Conservation (phyloP, 2,329 filamentous ascomycete species). For the Colletotrichum horii region DNA sequence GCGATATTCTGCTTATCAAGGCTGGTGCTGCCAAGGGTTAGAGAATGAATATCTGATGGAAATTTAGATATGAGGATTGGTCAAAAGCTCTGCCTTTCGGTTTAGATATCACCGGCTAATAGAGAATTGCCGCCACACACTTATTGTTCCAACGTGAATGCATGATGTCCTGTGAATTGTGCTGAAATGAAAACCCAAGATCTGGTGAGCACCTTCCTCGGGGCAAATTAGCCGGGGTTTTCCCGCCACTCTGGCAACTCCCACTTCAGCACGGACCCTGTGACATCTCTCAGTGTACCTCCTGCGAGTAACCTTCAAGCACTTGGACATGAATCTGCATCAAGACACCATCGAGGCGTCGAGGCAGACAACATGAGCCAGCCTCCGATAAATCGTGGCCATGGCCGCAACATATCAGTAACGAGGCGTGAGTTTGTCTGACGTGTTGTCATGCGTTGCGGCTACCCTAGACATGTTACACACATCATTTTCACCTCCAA, state of each 20-base stretch:
- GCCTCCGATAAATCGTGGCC: conserved; percentile 7
- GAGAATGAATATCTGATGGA: conserved; percentile 24
- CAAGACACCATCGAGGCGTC: background rate
- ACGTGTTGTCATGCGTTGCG: too few species aligned
- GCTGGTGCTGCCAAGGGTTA: conserved; percentile 80
- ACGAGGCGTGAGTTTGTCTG: conserved; percentile 7
- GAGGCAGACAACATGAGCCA: background rate
- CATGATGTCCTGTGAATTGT: background rate
- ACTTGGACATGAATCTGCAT: background rate
- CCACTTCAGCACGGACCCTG: background rate
- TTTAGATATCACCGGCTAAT: conserved; percentile 22
- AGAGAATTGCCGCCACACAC: background rate
- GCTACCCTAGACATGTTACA: background rate
- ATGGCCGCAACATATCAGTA: conserved; percentile 18
- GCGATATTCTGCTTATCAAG: conserved; percentile 87
- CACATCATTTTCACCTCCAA: background rate
- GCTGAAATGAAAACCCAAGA: background rate
- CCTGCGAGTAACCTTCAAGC: background rate
- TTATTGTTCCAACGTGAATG: background rate
- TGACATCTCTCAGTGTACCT: background rate
- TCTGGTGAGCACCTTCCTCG: accelerated
- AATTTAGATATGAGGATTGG: conserved; percentile 19
- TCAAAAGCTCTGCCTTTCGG: conserved; percentile 23
- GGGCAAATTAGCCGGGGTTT: background rate
- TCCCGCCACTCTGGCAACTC: background rate